These are phyloP conservation scores for Rhododendron mucronatum DNA, from an alignment of 148 eudicot genomes.

Conservation along the genomic window DNA sequence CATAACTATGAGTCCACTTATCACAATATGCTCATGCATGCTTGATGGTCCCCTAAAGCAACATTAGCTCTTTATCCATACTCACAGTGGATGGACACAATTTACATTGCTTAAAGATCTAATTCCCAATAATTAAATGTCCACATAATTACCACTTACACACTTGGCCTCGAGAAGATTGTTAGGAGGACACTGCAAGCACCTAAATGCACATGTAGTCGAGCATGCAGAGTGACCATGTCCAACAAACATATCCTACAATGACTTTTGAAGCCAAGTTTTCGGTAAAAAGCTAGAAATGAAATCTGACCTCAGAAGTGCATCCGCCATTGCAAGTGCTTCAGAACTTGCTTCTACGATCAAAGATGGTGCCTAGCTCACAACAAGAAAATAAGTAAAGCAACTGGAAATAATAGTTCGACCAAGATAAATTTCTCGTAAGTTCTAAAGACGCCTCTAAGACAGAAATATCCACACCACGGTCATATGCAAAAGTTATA, in stretches of 20 bases:
- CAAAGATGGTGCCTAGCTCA: slow-evolving; percentile 69
- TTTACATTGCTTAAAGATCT: background rate
- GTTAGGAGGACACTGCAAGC: background rate
- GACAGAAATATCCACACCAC: background rate
- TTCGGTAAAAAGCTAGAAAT: background rate
- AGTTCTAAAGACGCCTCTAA: background rate
- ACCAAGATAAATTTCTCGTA: background rate
- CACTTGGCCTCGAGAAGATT: background rate
- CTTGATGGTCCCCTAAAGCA: background rate
- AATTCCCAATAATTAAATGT: background rate
- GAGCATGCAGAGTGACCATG: background rate
- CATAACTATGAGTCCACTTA: background rate
- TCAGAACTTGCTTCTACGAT: slow-evolving; percentile 78
- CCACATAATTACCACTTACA: background rate
- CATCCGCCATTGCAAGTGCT: slow-evolving; percentile 72
- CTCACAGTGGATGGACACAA: background rate
- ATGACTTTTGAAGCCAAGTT: background rate
- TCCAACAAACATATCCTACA: background rate
- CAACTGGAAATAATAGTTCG: background rate
- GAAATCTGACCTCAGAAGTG: slow-evolving; percentile 64
- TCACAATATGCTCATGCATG: background rate
- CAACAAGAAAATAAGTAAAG: slow-evolving; percentile 6
- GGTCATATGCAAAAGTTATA: background rate
- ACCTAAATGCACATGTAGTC: background rate
- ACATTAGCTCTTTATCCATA: background rate